These are phyloP conservation scores for Candida nanaspora DNA, from an alignment of 805 yeast genomes.

Conservation along the genomic window DNA sequence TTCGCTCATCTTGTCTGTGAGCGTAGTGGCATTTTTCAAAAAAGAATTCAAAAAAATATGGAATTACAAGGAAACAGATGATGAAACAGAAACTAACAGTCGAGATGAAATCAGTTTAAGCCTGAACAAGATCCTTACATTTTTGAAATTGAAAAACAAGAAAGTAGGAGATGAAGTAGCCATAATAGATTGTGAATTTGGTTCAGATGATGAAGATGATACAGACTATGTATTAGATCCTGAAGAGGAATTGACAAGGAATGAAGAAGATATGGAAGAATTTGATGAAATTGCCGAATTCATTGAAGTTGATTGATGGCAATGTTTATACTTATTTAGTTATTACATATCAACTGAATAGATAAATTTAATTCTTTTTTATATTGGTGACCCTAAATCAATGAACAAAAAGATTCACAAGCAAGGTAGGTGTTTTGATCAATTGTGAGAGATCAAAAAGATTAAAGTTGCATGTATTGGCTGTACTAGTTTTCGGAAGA, in stretches of 20 bases:
- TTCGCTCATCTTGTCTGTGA: conserved; percentile 26
- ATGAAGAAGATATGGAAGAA: not conserved
- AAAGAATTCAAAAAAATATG: conserved; percentile 37
- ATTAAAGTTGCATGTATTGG: not conserved
- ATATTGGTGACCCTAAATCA: too few species aligned
- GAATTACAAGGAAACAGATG: conserved; percentile 27
- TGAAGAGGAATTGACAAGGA: not conserved
- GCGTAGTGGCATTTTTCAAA: conserved; percentile 24
- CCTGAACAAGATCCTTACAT: not conserved
- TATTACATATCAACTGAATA: too few species aligned
- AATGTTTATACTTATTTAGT: too few species aligned
- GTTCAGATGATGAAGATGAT: not conserved
- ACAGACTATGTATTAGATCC: conserved; percentile 2
- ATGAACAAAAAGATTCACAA: not conserved
- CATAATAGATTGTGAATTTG: not conserved
- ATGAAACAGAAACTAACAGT: conserved; percentile 7
- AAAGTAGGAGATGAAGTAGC: conserved; percentile 7
- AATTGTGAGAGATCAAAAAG: not conserved
- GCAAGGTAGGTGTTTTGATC: not conserved
- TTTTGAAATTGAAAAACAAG: not conserved
- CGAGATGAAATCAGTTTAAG: conserved; percentile 7
- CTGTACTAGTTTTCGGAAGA: not conserved
- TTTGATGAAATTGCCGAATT: not conserved
- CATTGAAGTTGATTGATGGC: not conserved
- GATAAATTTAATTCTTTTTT: too few species aligned